Percentiles rank a stretch among this genome's conserved stretches.
Conservation (phyloP, 257 asterid genomes). For the Knoxia roxburghii region DNA sequence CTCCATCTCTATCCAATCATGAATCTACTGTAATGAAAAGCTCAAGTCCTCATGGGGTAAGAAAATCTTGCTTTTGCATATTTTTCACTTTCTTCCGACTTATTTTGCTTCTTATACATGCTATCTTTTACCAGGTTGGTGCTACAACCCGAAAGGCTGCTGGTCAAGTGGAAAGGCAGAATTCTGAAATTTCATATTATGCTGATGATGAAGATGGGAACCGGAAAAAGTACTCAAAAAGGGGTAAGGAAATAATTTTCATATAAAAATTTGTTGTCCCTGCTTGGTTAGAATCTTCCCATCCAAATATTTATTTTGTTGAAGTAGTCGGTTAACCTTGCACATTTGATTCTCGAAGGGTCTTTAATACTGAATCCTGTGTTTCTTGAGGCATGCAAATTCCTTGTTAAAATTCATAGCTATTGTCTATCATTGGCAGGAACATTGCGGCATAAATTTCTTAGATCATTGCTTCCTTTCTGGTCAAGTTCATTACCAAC, state of each 20-base stretch:
- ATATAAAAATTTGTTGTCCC: slow-evolving; percentile 2
- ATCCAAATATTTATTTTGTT: too few relatives aligned
- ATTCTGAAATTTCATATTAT: slow-evolving; percentile 70
- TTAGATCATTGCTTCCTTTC: slow-evolving; percentile 83
- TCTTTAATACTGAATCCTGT: not conserved
- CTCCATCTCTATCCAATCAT: slow-evolving; percentile 53
- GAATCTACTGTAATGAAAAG: slow-evolving; percentile 49
- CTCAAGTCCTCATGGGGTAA: slow-evolving; percentile 70
- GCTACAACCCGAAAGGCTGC: slow-evolving; percentile 77
- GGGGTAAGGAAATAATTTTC: slow-evolving; percentile 48
- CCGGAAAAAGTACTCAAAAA: slow-evolving; percentile 67
- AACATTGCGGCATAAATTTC: slow-evolving; percentile 65
- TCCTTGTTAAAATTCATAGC: slow-evolving; percentile 10
- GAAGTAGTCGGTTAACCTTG: not conserved
- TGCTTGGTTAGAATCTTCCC: not conserved
- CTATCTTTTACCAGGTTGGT: slow-evolving; percentile 47
- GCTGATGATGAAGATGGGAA: slow-evolving; percentile 90
- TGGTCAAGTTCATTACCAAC: slow-evolving; percentile 90
- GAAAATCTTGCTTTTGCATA: slow-evolving; percentile 13
- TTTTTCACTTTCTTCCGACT: not conserved
- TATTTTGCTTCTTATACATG: slow-evolving; percentile 9
- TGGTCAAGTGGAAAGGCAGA: slow-evolving; percentile 63
- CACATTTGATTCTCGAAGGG: not conserved
- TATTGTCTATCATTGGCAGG: slow-evolving; percentile 41
- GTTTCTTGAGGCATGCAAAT: not conserved